phyloP scores from a whole-genome alignment of 1,284 basidiomycete species.

The Coriolopsis trogii region DNA sequence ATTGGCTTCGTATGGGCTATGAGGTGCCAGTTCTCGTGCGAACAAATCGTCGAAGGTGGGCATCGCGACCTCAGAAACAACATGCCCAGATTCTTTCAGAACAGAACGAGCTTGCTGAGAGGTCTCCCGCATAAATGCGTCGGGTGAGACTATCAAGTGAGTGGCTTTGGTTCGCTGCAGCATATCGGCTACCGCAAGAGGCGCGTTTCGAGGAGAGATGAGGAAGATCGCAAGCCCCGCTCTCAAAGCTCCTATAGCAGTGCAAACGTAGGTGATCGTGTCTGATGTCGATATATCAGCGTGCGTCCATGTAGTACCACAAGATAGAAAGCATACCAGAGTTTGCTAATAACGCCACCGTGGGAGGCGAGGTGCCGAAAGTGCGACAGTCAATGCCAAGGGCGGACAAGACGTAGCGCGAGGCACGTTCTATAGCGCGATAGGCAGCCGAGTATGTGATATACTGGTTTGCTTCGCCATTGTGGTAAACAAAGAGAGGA shows the following conservation, averaged over 20 bases:
- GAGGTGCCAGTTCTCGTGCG: background rate
- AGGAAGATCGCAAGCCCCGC: constrained; percentile 1
- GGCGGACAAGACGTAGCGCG: background rate
- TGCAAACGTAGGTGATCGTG: background rate
- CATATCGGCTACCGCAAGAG: constrained; percentile 5
- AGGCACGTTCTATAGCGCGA: background rate
- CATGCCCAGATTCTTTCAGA: background rate
- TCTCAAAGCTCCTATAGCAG: background rate
- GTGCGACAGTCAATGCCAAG: background rate
- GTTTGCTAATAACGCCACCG: background rate
- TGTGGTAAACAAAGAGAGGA: background rate
- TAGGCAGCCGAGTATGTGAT: background rate
- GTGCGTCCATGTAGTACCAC: too few relatives aligned
- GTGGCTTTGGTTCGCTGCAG: background rate
- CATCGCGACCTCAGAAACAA: background rate
- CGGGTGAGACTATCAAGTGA: background rate
- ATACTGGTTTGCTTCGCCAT: background rate
- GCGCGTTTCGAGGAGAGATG: constrained; percentile 3
- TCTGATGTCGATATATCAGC: too few relatives aligned
- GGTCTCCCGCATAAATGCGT: background rate
- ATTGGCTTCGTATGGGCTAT: background rate
- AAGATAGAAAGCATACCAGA: background rate
- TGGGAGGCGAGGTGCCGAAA: background rate
- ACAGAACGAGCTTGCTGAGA: background rate
- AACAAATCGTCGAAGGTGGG: constrained; percentile 3